A percentile compares a stretch with the other conserved stretches of the same genome.
phyloP scores from a whole-genome alignment of 2,329 filamentous ascomycete species.

The Penicillium sp. region DNA sequence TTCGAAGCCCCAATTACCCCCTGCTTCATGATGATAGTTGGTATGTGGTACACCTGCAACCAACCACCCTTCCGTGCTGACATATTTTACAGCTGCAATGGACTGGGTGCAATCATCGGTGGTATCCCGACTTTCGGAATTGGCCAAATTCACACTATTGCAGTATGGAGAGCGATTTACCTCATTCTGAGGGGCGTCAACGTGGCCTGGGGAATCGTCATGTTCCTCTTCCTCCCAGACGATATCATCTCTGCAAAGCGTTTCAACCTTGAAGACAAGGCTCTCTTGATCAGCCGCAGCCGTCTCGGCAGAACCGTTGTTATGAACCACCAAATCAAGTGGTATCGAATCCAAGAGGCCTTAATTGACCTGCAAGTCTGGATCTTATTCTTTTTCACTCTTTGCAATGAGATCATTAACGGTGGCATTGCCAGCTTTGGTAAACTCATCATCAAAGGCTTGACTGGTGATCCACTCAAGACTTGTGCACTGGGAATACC shows the following conservation, averaged over 20 bases:
- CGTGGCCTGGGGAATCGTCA: constrained; percentile 49
- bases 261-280: constrained; percentile 54
- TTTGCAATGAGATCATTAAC: constrained; percentile 60
- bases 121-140: constrained; percentile 43
- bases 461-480: constrained; percentile 54
- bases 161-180: constrained; percentile 55
- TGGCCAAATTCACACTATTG: constrained; percentile 50
- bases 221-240: constrained; percentile 53
- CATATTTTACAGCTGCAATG: constrained; percentile 52
- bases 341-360: constrained; percentile 57
- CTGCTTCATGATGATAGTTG: constrained; percentile 58
- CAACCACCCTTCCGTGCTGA: constrained; percentile 57
- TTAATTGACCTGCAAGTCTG: constrained; percentile 54
- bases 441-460: constrained; percentile 57
- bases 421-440: constrained; percentile 63
- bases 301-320: constrained; percentile 52
- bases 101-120: constrained; percentile 45
- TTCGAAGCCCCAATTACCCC: constrained; percentile 58
- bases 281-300: constrained; percentile 49
- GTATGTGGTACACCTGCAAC: constrained; percentile 57
- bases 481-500: constrained; percentile 63
- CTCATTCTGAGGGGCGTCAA: constrained; percentile 55
- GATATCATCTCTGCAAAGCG: constrained; percentile 51
- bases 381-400: constrained; percentile 53
- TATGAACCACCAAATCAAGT: constrained; percentile 56